Evolutionary conservation across 768 basidiomycete species (phyloP).

Genomic region (Pisolithus albus): DNA sequence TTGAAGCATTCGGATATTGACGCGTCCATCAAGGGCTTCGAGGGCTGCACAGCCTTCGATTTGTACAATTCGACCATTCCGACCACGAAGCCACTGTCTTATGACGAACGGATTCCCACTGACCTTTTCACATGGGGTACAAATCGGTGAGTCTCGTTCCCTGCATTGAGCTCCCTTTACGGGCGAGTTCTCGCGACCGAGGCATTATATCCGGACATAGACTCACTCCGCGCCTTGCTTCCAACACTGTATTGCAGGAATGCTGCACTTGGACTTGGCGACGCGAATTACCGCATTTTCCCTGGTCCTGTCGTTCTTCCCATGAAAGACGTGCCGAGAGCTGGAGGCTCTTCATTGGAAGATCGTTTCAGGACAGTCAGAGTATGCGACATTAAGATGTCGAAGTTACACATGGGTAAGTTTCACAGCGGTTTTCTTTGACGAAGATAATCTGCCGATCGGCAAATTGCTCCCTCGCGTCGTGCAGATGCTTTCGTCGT

Average conservation of each 20-base stretch:
- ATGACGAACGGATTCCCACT: conserved; percentile 23
- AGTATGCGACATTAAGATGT: conserved; percentile 70
- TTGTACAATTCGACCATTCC: conserved; percentile 86
- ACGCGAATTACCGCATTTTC: conserved; percentile 66
- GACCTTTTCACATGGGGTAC: conserved; percentile 87
- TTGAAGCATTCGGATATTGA: conserved; percentile 73
- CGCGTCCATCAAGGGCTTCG: conserved; percentile 64
- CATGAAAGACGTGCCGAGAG: conserved; percentile 10
- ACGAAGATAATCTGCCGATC: neutral
- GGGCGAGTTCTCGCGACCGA: too few species aligned
- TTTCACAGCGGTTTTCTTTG: conserved; percentile 14
- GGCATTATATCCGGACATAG: too few species aligned
- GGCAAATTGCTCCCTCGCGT: too few species aligned
- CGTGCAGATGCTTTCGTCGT: too few species aligned
- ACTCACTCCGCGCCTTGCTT: neutral
- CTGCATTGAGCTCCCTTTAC: conserved; percentile 1
- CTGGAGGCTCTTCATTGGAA: conserved; percentile 22
- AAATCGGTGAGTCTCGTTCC: conserved; percentile 47
- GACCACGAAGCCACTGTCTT: conserved; percentile 54
- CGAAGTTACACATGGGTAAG: conserved; percentile 78
- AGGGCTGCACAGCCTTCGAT: conserved; percentile 90
- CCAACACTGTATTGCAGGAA: conserved; percentile 44
- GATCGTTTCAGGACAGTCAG: conserved; percentile 56
- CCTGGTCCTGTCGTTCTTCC: conserved; percentile 69
- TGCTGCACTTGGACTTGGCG: conserved; percentile 79